Evolutionary conservation across 140 eudicot genomes (phyloP).

Genomic region (Flaveria floridana): DNA sequence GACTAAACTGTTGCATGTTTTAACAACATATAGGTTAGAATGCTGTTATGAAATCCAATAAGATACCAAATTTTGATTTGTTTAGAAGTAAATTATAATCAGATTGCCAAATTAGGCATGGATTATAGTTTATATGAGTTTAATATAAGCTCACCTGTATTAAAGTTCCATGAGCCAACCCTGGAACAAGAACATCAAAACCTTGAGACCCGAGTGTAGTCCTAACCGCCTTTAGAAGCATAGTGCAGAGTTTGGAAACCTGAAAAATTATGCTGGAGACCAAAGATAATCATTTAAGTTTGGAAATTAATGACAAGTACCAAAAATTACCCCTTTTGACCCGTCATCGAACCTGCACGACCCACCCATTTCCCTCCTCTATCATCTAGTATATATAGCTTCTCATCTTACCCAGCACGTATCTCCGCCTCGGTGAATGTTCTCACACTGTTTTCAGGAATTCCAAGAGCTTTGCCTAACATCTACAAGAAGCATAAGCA

Average conservation of each 20-base stretch:
- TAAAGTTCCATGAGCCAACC: slow-evolving; percentile 76
- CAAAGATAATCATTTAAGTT: slow-evolving; percentile 36
- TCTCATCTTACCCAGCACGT: slow-evolving; percentile 79
- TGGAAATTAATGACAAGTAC: not conserved
- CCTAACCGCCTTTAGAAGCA: slow-evolving; percentile 80
- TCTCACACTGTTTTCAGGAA: slow-evolving; percentile 82
- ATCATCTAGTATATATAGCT: slow-evolving; percentile 18
- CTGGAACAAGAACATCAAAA: slow-evolving; percentile 98
- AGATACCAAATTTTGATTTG: too few species aligned
- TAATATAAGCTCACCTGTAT: slow-evolving; percentile 51
- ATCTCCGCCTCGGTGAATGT: slow-evolving; percentile 92
- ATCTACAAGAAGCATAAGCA: slow-evolving; percentile 49
- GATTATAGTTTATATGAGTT: slow-evolving; percentile 6
- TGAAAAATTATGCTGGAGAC: slow-evolving; percentile 73
- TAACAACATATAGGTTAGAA: too few species aligned
- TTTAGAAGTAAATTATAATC: too few species aligned
- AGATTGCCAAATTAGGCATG: not conserved
- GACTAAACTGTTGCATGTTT: too few species aligned
- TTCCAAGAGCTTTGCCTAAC: slow-evolving; percentile 83
- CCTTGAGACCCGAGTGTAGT: slow-evolving; percentile 76
- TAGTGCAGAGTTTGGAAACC: slow-evolving; percentile 89
- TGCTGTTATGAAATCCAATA: too few species aligned
- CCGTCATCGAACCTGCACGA: not conserved
- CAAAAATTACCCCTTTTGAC: slow-evolving; percentile 2
- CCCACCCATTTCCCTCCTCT: not conserved